phyloP scores from a whole-genome alignment of 2,329 filamentous ascomycete species.

The Hypoxylon sp. region DNA sequence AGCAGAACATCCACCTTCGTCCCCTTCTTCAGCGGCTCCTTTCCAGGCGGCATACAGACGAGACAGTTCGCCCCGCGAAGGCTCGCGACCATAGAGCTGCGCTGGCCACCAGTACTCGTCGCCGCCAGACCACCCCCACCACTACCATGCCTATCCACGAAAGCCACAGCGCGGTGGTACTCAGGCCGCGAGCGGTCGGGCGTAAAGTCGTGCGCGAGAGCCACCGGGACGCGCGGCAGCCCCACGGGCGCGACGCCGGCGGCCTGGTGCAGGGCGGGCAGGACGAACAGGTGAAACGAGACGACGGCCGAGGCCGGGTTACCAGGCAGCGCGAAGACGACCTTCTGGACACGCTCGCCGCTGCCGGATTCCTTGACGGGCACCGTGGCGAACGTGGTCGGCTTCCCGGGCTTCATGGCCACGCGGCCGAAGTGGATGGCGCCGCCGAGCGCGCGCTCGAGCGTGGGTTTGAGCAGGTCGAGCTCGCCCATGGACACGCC shows the following conservation, averaged over 20 bases:
- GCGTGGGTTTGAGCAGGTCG: slow-evolving; percentile 93
- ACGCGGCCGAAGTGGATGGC: slow-evolving; percentile 97
- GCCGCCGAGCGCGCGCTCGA: slow-evolving; percentile 87
- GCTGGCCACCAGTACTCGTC: slow-evolving; percentile 85
- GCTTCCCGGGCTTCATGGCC: slow-evolving; percentile 97
- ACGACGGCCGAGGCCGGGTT: slow-evolving; percentile 95
- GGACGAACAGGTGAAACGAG: slow-evolving; percentile 91
- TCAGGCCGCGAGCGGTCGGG: slow-evolving; percentile 81
- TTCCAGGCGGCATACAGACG: slow-evolving; percentile 73
- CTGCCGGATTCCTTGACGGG: slow-evolving; percentile 68
- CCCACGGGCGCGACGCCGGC: slow-evolving; percentile 73
- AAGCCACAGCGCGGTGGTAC: slow-evolving; percentile 86
- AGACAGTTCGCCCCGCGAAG: slow-evolving; percentile 88
- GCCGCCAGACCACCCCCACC: slow-evolving; percentile 72
- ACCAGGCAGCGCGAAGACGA: slow-evolving; percentile 89
- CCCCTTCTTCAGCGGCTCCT: slow-evolving; percentile 72
- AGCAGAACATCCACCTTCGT: slow-evolving; percentile 78
- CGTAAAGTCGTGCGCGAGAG: slow-evolving; percentile 74
- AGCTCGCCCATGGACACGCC: slow-evolving; percentile 98
- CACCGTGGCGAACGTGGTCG: slow-evolving; percentile 94
- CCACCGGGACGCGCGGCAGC: slow-evolving; percentile 75
- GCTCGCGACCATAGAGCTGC: slow-evolving; percentile 89
- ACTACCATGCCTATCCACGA: slow-evolving; percentile 72
- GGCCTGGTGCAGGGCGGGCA: slow-evolving; percentile 83
- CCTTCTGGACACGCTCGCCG: slow-evolving; percentile 67